Conservation (phyloP, 306 rosid species). For the Chamaecrista fasciculata region DNA sequence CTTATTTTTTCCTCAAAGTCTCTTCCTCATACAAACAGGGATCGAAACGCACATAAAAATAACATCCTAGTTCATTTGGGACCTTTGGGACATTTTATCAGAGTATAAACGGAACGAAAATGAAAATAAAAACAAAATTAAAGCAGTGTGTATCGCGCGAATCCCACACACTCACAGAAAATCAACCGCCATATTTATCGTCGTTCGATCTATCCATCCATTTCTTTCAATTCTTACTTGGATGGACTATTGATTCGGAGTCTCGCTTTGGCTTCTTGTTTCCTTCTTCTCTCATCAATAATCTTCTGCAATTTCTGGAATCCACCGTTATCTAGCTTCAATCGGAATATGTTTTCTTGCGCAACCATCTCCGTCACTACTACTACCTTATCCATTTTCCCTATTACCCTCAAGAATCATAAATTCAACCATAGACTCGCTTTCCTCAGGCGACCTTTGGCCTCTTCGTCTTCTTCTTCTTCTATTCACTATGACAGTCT, state of each 20-base stretch:
- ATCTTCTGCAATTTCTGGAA: neutral
- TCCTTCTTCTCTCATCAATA: constrained; percentile 6
- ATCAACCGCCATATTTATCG: neutral
- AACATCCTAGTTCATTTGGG: too few relatives aligned
- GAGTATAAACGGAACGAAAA: too few relatives aligned
- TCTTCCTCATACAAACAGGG: too few relatives aligned
- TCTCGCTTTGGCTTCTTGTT: neutral
- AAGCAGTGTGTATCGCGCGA: too few relatives aligned
- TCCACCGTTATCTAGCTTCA: neutral
- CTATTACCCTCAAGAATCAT: constrained; percentile 15
- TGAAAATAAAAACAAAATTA: too few relatives aligned
- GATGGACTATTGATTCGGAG: neutral
- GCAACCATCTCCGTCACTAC: constrained; percentile 27
- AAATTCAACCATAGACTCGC: constrained; percentile 28
- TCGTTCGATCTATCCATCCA: neutral
- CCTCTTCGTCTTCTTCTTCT: constrained; percentile 35
- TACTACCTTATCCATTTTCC: constrained; percentile 28
- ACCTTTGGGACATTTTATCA: too few relatives aligned
- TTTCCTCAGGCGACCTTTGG: constrained; percentile 26
- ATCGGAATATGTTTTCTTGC: constrained; percentile 40
- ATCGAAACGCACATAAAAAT: too few relatives aligned
- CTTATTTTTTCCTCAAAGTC: too few relatives aligned
- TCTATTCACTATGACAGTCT: constrained; percentile 65
- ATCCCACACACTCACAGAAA: neutral
- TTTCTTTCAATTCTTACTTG: neutral